Evolutionary conservation across 2,329 filamentous ascomycete genomes (phyloP).

Genomic region (Fusarium dlaminii): DNA sequence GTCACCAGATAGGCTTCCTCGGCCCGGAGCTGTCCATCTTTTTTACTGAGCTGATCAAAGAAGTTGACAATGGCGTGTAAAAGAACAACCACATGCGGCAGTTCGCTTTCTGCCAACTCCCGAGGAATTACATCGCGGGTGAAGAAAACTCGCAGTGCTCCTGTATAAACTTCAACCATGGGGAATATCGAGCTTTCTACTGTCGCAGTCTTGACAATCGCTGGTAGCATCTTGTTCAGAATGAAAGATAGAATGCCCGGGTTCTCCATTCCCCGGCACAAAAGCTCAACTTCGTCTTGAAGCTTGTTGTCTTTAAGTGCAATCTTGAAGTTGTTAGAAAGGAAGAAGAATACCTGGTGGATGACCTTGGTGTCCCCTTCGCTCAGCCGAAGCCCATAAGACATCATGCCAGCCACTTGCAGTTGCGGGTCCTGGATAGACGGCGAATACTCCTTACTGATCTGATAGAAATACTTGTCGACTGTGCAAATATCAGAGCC

Average conservation of each 20-base stretch:
- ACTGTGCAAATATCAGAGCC: constrained; percentile 63
- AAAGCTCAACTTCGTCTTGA: constrained; percentile 56
- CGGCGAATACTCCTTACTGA: constrained; percentile 65
- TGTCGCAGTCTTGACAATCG: constrained; percentile 55
- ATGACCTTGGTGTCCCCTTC: constrained; percentile 60
- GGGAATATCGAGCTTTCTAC: constrained; percentile 53
- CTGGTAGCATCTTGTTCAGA: constrained; percentile 63
- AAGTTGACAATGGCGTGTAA: constrained; percentile 45
- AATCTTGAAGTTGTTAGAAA: constrained; percentile 67
- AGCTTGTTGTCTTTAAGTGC: constrained; percentile 61
- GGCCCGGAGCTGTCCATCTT: constrained; percentile 26
- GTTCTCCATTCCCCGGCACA: constrained; percentile 61
- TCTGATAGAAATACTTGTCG: constrained; percentile 66
- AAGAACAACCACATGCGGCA: constrained; percentile 47
- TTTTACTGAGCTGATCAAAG: constrained; percentile 40
- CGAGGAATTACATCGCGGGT: constrained; percentile 47
- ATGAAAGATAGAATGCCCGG: constrained; percentile 57
- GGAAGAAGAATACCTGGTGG: constrained; percentile 64
- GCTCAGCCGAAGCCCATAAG: constrained; percentile 63
- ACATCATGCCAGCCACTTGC: constrained; percentile 64
- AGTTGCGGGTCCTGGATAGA: constrained; percentile 65
- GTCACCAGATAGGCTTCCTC: constrained; percentile 43
- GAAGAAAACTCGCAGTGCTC: constrained; percentile 53
- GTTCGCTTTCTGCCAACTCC: constrained; percentile 49
- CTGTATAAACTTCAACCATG: constrained; percentile 61